Evolutionary conservation across 129 eudicot species (phyloP), one percentile per base, ranked within the genome.

Genomic region (Glebionis coronaria): DNA sequence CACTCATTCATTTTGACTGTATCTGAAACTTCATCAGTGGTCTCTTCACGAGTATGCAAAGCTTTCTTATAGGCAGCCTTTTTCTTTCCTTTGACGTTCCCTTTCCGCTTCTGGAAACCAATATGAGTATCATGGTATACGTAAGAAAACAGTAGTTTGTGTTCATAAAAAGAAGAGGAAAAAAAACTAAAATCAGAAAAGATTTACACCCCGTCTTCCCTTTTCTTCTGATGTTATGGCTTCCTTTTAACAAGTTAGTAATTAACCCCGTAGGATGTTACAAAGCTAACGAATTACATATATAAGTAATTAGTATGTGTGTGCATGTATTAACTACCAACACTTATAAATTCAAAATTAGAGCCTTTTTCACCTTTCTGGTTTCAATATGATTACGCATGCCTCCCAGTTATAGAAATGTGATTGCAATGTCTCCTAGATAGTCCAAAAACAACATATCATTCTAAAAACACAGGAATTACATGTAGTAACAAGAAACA

Each of bases 51-150:
- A 46, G 58, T 25, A 59, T 62, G 74, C 67, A 63, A 67, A 73
- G 47, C 69, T 53, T 72, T 85, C 74, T 73, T 84, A 29, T 35
- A 57, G 54, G 57, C 31, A 67, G 74, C 78, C 70, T 82, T 88
- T 70, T 76, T 78, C 73, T 78, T 92, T 55, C 89, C 83, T 47
- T 77, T 70, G 38, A 44, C 63, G 46, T 40, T 65, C 74, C 70
- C 84, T 69, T 75, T 76, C 65, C 82, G 84, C 82, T 67, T 72
- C 91, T 75, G 62, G 55, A 52, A 69, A 69, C 61, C 61, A 76
- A 63, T 40, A 29, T 52, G 12, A 65, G 44, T 2, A 62, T 78
- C 61, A 70, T 69, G 52, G 67, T 44, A 63, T 13, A 70, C 3
- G 16, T 8, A 6, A 31, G 42, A 13, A 44, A 63, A 59, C 51